These are phyloP conservation scores for Piloderma croceum DNA, from an alignment of 768 basidiomycete genomes.

Conservation along the genomic window DNA sequence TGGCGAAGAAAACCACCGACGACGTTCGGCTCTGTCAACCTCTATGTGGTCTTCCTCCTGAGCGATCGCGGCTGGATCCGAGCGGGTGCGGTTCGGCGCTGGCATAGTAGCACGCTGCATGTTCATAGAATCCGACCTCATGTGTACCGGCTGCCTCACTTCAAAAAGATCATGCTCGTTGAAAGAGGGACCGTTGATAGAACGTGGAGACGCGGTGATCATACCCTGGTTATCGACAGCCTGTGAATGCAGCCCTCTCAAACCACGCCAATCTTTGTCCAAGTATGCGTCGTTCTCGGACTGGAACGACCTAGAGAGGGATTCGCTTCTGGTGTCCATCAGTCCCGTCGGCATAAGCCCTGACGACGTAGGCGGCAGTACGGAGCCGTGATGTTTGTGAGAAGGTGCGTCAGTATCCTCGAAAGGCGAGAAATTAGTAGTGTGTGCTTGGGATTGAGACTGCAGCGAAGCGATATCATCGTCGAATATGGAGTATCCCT, in stretches of 20 bases:
- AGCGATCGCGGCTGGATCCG: slow-evolving; percentile 28
- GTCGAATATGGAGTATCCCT: slow-evolving; percentile 37
- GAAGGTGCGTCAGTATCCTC: slow-evolving; percentile 34
- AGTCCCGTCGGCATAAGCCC: slow-evolving; percentile 53
- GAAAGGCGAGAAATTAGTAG: slow-evolving; percentile 50
- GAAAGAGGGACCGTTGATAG: slow-evolving; percentile 26
- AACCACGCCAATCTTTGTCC: slow-evolving; percentile 48
- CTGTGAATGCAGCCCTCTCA: slow-evolving; percentile 11
- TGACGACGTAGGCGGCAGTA: slow-evolving; percentile 36
- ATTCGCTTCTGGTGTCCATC: slow-evolving; percentile 36
- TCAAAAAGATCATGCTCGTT: slow-evolving; percentile 45
- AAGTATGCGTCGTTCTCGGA: slow-evolving; percentile 48
- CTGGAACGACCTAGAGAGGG: slow-evolving; percentile 41
- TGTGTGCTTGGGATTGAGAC: slow-evolving; percentile 17
- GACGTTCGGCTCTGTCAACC: slow-evolving; percentile 26
- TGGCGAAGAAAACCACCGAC: slow-evolving; percentile 44
- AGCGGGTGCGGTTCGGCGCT: slow-evolving; percentile 27
- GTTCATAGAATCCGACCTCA: neutral
- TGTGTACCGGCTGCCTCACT: slow-evolving; percentile 30
- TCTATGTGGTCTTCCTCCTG: slow-evolving; percentile 5
- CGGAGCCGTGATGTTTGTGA: slow-evolving; percentile 23
- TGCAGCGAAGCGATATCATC: slow-evolving; percentile 32
- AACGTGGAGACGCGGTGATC: slow-evolving; percentile 38
- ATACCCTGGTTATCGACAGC: slow-evolving; percentile 4
- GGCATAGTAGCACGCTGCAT: slow-evolving; percentile 26